phyloP scores from a whole-genome alignment of 2,329 filamentous ascomycete genomes.

The Colletotrichum falcatum region DNA sequence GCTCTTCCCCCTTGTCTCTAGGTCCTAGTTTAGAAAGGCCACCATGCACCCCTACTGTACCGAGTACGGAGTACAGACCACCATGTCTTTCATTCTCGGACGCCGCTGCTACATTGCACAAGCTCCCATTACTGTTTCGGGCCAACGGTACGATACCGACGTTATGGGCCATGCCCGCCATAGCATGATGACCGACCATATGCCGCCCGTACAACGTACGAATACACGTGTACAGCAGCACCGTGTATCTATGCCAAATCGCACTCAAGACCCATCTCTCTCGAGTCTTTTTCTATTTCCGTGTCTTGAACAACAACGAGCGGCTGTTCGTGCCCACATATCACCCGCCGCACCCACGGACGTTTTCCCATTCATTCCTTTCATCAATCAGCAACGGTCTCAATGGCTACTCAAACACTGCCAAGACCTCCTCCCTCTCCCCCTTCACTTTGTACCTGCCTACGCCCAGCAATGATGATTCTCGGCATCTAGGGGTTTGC shows the following conservation, averaged over 20 bases:
- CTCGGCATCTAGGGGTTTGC: constrained; percentile 20
- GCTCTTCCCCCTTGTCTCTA: not conserved
- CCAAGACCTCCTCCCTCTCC: constrained; percentile 24
- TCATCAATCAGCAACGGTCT: constrained; percentile 40
- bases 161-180: constrained; percentile 24
- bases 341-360: not conserved
- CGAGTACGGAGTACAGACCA: not conserved
- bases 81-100: constrained; percentile 24
- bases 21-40: not conserved
- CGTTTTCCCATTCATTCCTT: not conserved
- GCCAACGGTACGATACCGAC: constrained; percentile 30
- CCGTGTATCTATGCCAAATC: not conserved
- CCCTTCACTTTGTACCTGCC: not conserved
- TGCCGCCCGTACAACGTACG: not conserved
- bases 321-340: not conserved
- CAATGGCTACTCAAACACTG: constrained; percentile 31
- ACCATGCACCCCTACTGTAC: not conserved
- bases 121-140: constrained; percentile 32
- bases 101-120: constrained; percentile 25
- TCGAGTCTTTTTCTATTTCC: constrained; percentile 8
- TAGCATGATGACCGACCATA: constrained; percentile 14
- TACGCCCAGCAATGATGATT: constrained; percentile 2
- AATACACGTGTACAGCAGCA: not conserved
- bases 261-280: not conserved
- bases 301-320: constrained; percentile 9